Evolutionary conservation across 495 filamentous ascomycete genomes (phyloP), one percentile per base, ranked within the genome.

Genomic region (Xylaria nigripes): DNA sequence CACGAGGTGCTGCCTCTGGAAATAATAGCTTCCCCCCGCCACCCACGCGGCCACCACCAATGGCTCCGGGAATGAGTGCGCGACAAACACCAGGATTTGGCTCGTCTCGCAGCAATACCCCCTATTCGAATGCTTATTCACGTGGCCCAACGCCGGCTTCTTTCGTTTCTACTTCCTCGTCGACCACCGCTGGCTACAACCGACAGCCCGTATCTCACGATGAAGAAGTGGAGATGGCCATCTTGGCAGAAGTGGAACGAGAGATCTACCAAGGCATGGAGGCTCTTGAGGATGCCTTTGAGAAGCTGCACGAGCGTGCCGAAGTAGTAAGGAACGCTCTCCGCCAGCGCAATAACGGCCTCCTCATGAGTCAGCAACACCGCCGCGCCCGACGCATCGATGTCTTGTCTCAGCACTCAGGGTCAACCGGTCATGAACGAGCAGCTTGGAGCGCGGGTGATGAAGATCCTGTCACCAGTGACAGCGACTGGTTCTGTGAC

Each of bases 181-280:
- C 68, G 13, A 58, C 61, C 7, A 54, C 66, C 0, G 66, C 70
- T 15, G 63, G 68, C 0, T 66, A 74, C 44, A 61, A 57, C 30
- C 67, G 73, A 22, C 64, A 65, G 21, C 68, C 75, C 19, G 89
- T 98, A 16, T 86, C 89, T 5, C 70, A 94, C 43, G 93, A 98
- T 66, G 93, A 98, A 70, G 93, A 98, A 61, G 86, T 86, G 42
- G 93, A 98, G 65, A 92, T 97, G 51, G 84, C 86, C 0, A 82
- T 86, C 10, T 73, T 97, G 9, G 92, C 89, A 1, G 89, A 95
- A 66, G 81, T 98, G 36, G 93, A 98, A 64, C 83, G 89, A 5
- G 90, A 96, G 59, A 95, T 98, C 57, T 96, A 87, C 72, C 79
- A 80, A 24, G 86, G 89, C 41, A 96, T 98, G 86, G 93, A 97